phyloP scores from a whole-genome alignment of 129 eudicot species.

The Lonicera japonica region DNA sequence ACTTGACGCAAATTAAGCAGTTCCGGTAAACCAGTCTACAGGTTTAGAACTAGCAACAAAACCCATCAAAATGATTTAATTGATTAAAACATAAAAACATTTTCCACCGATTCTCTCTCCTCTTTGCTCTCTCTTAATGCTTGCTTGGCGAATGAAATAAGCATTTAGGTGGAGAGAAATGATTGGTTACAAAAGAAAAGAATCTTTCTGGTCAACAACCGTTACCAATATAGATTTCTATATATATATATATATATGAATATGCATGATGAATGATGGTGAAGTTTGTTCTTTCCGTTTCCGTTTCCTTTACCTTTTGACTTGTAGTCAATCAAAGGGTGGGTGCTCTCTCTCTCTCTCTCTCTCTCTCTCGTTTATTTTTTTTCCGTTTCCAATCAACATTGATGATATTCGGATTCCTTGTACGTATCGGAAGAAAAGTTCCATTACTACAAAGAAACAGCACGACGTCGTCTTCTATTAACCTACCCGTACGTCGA shows the following conservation, averaged over 20 bases:
- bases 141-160: neutral
- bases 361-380: neutral
- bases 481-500: no score
- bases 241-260: constrained; percentile 1
- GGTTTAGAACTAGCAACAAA: constrained; percentile 5
- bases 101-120: constrained; percentile 19
- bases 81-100: constrained; percentile 5
- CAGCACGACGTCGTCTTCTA: neutral
- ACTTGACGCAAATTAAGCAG: constrained; percentile 1
- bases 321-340: neutral
- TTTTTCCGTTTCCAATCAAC: neutral
- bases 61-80: constrained; percentile 3
- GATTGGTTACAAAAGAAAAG: constrained; percentile 36
- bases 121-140: constrained; percentile 6
- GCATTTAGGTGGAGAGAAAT: constrained; percentile 18
- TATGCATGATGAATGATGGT: constrained; percentile 15
- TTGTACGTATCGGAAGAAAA: constrained; percentile 1
- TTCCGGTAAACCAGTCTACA: constrained; percentile 16
- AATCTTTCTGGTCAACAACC: constrained; percentile 31
- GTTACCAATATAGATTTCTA: constrained; percentile 12
- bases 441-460: neutral
- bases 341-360: neutral
- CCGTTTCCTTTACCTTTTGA: neutral
- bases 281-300: constrained; percentile 1
- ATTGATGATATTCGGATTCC: constrained; percentile 7